Conservation (phyloP, 768 basidiomycete genomes). For the Agaricus bisporus region DNA sequence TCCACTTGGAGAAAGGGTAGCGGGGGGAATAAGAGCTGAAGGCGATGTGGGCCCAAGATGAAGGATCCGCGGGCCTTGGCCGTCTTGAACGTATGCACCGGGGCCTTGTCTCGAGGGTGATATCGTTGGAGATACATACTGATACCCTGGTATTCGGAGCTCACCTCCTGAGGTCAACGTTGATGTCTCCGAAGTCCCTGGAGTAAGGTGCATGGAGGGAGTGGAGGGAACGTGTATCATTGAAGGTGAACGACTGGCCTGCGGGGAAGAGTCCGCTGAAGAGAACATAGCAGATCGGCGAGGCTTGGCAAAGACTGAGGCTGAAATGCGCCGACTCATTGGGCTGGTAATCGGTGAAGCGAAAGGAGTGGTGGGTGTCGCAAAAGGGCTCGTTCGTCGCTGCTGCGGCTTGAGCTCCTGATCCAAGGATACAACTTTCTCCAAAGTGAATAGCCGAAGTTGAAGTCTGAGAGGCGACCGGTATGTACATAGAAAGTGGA, state of each 20-base stretch:
- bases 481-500: conserved; percentile 59
- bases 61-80: conserved; percentile 39
- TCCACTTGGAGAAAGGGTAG: conserved; percentile 22
- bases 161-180: conserved; percentile 2
- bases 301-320: conserved; percentile 53
- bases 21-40: conserved; percentile 25
- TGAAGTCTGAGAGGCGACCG: conserved; percentile 60
- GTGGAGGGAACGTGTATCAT: conserved; percentile 19
- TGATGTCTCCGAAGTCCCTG: conserved; percentile 13
- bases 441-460: conserved; percentile 58
- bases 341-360: conserved; percentile 16
- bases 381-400: conserved; percentile 16
- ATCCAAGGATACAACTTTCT: conserved; percentile 53
- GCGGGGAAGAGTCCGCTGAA: conserved; percentile 44
- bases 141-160: conserved; percentile 21
- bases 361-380: conserved; percentile 11
- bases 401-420: conserved; percentile 36
- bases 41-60: conserved; percentile 53
- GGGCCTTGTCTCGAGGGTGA: conserved; percentile 17
- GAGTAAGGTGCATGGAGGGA: conserved; percentile 24
- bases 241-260: conserved; percentile 27
- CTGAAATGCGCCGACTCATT: conserved; percentile 37
- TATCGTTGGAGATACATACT: conserved; percentile 21
- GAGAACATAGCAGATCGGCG: conserved; percentile 35
- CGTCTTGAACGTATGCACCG: conserved; percentile 3